Base-by-base conservation (phyloP, 2,329 filamentous ascomycete species). In the Colletotrichum cereale region DNA sequence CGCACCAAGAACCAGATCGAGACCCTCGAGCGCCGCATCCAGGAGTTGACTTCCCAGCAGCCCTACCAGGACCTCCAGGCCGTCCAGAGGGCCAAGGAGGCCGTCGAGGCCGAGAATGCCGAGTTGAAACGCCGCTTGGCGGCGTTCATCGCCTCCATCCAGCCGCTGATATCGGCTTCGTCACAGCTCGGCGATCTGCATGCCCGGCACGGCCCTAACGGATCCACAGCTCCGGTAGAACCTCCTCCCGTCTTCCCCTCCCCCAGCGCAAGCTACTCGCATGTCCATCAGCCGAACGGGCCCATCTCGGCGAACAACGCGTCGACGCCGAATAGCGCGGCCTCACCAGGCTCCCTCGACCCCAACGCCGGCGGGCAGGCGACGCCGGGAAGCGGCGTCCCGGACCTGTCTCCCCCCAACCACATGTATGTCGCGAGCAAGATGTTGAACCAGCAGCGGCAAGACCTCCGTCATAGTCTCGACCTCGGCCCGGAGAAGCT, bases 51-150 rank as follows among this genome's bases (percentile, higher is more conserved):
- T 68, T 91, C 88, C 68, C 92, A 94, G 82, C 91, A 95, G 80
- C 93, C 94, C 0, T 95, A 95, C 76, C 91, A 93, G 78, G 94
- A 97, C 78, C 87, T 97, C 26, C 93, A 97, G 80, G 86, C 89
- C 36, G 93, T 90, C 12, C 81, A 96, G 66, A 86, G 89, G 40
- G 91, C 94, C 80, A 95, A 94, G 83, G 92, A 96, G 78, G 87
- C 88, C 18, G 89, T 94, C 64, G 89, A 94, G 82, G 89, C 89
- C 40, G 94, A 97, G 82, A 96, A 96, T 83, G 88, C 89, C 72
- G 92, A 95, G 74, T 91, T 97, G 74, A 91, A 90, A 77, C 86
- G 88, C 78, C 88, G 90, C 40, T 82, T 97, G 75, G 87, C 89
- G 67, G 86, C 87, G 40, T 88, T 94, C 48, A 82, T 95, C 78